Evolutionary conservation across 768 basidiomycete genomes (phyloP).

Genomic region (Termitomyces sp.): DNA sequence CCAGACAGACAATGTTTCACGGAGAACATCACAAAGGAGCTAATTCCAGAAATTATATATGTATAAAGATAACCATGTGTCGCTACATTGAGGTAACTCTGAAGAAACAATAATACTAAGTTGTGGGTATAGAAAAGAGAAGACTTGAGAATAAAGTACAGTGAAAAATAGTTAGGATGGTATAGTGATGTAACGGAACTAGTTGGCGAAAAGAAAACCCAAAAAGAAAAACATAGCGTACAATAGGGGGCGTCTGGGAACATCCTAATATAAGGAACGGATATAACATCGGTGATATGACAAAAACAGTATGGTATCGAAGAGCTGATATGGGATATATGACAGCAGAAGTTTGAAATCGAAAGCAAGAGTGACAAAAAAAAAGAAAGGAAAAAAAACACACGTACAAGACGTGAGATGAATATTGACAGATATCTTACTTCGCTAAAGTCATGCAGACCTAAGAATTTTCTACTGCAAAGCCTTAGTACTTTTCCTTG

Average conservation of each 20-base stretch:
- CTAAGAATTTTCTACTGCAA: background rate
- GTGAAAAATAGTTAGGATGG: conserved; percentile 7
- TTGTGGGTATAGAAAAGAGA: conserved; percentile 6
- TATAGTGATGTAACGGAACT: conserved; percentile 4
- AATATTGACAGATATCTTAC: background rate
- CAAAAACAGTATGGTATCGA: conserved; percentile 13
- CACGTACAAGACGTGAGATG: conserved; percentile 4
- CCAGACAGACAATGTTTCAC: conserved; percentile 9
- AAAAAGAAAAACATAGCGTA: conserved; percentile 5
- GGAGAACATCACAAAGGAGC: conserved; percentile 4
- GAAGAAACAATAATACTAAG: conserved; percentile 2
- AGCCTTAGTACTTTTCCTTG: conserved; percentile 23
- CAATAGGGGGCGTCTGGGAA: conserved; percentile 1
- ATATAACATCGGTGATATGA: conserved; percentile 8
- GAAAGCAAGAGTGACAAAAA: conserved; percentile 1
- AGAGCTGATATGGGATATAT: conserved; percentile 8
- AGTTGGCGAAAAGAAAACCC: background rate
- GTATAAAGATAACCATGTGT: conserved; percentile 8
- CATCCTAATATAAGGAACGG: conserved; percentile 14
- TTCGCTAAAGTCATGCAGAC: background rate
- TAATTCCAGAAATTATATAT: background rate
- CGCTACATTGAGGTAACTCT: background rate
- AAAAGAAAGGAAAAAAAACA: background rate
- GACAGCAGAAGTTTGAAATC: conserved; percentile 3
- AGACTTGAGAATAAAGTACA: conserved; percentile 10